Evolutionary conservation across 2,329 filamentous ascomycete genomes (phyloP), one percentile per base, ranked within the genome.

Genomic region (Capronia epimyces): DNA sequence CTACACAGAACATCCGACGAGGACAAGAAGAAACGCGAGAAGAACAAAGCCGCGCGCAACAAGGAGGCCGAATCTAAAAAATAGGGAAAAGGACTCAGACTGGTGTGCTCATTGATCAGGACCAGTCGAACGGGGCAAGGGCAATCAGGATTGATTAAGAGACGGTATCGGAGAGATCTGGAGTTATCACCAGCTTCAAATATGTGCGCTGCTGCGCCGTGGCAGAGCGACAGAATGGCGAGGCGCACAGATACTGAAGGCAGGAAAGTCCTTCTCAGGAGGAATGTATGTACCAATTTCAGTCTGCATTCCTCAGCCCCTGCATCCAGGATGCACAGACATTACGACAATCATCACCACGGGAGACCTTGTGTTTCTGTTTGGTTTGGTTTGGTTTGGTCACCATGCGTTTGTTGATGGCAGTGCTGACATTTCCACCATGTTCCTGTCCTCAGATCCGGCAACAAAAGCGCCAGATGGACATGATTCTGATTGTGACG

Each of bases 81-180:
- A 18, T 34, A 34, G 31, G n/a, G 12, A 34, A 29, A 34, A 34
- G 61, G 48, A 18, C 68, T 56, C 3, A 64, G 59, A 34, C 31
- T 34, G n/a, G 31, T 34, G n/a, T 34, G 31, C n/a, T 61, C 53
- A 43, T 54, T 54, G 51, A 54, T 46, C n/a, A n/a, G n/a, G n/a
- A n/a, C n/a, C n/a, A n/a, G n/a, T n/a, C n/a, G n/a, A n/a, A n/a
- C n/a, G n/a, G n/a, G n/a, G n/a, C n/a, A n/a, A n/a, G n/a, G n/a
- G n/a, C n/a, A n/a, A n/a, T n/a, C n/a, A n/a, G n/a, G n/a, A n/a
- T n/a, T n/a, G n/a, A n/a, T n/a, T n/a, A n/a, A n/a, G n/a, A n/a
- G n/a, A n/a, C n/a, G n/a, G n/a, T n/a, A n/a, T n/a, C n/a, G n/a
- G n/a, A n/a, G n/a, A n/a, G n/a, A n/a, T n/a, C n/a, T n/a, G n/a